phyloP scores from a whole-genome alignment of 2,329 filamentous ascomycete species.

The Neonectria faginata region DNA sequence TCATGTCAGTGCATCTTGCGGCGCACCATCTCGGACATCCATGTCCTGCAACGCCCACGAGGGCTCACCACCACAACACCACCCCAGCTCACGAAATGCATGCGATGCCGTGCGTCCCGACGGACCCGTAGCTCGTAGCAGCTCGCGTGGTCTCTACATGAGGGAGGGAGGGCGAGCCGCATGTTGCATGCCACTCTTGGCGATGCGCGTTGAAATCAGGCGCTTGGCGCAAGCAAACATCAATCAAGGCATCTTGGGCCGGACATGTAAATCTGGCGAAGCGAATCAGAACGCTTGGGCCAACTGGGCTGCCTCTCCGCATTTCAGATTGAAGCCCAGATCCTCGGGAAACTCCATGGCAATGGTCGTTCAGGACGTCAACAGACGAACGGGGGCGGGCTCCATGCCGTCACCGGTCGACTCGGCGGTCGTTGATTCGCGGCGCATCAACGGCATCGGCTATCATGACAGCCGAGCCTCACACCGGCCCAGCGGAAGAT shows the following conservation, averaged over 20 bases:
- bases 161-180: slow-evolving; percentile 3
- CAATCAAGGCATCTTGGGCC: not conserved
- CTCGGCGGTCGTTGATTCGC: slow-evolving; percentile 11
- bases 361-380: not conserved
- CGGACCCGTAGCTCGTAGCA: slow-evolving; percentile 11
- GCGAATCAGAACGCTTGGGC: slow-evolving; percentile 8
- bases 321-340: slow-evolving; percentile 6
- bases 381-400: not conserved
- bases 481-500: slow-evolving; percentile 41
- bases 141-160: slow-evolving; percentile 22
- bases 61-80: slow-evolving; percentile 6
- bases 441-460: slow-evolving; percentile 42
- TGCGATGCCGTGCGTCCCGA: slow-evolving; percentile 28
- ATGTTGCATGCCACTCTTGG: not conserved
- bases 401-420: not conserved
- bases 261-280: slow-evolving; percentile 12
- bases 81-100: slow-evolving; percentile 18
- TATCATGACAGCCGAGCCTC: slow-evolving; percentile 44
- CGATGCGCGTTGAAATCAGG: slow-evolving; percentile 6
- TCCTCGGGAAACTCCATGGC: not conserved
- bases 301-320: slow-evolving; percentile 6
- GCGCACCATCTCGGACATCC: slow-evolving; percentile 7
- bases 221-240: slow-evolving; percentile 1
- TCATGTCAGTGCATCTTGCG: slow-evolving; percentile 28
- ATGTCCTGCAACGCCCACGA: slow-evolving; percentile 15